phyloP scores from a whole-genome alignment of 495 filamentous ascomycete species.

The Annulohypoxylon moriforme region DNA sequence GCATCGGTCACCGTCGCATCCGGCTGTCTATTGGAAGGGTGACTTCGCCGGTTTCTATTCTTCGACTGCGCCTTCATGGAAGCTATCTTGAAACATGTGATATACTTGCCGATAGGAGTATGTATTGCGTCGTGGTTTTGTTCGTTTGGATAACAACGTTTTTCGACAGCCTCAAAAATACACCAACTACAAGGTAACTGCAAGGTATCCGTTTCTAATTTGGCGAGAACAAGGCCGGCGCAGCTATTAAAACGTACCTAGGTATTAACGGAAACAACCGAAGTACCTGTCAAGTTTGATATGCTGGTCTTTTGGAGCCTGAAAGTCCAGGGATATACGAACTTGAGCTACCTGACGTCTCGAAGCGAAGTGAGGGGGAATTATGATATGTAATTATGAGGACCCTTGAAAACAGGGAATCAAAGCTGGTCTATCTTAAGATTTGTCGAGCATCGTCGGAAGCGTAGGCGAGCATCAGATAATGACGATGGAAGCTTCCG shows the following conservation, averaged over 20 bases:
- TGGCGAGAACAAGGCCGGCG: constrained; percentile 22
- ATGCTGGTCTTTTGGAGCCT: constrained; percentile 30
- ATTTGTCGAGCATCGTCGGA: constrained; percentile 11
- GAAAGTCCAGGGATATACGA: constrained; percentile 20
- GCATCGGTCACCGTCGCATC: constrained; percentile 41
- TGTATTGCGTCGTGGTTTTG: background rate
- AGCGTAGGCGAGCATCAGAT: constrained; percentile 10
- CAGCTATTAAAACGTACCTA: too few species aligned
- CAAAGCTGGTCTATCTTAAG: constrained; percentile 25
- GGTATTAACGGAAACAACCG: constrained; percentile 26
- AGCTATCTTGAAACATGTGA: constrained; percentile 40
- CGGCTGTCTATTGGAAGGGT: constrained; percentile 35
- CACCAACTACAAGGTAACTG: constrained; percentile 16
- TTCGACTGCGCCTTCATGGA: constrained; percentile 27
- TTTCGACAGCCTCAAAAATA: constrained; percentile 34
- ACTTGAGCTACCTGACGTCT: constrained; percentile 13
- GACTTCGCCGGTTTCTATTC: constrained; percentile 19
- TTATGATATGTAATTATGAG: constrained; percentile 16
- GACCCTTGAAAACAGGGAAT: constrained; percentile 34
- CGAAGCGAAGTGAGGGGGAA: constrained; percentile 30
- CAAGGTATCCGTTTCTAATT: constrained; percentile 9
- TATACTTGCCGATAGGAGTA: constrained; percentile 30
- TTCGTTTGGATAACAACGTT: constrained; percentile 11
- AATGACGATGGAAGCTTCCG: constrained; percentile 23
- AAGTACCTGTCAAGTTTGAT: constrained; percentile 37